Evolutionary conservation across 169 alveolate species (phyloP), one percentile per base, ranked within the genome.

Genomic region (Plasmodium relictum): DNA sequence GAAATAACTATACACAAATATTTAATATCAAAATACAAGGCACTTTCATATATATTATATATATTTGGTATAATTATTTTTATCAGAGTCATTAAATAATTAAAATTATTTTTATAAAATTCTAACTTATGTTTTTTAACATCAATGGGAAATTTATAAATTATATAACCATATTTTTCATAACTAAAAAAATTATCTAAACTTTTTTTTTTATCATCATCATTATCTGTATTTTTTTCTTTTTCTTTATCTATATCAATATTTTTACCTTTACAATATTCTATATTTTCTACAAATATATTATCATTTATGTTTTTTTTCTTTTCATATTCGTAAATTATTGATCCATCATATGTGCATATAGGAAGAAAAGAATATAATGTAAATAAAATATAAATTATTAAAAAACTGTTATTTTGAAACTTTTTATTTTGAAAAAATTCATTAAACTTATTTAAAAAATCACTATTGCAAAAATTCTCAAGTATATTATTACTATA

Each of bases 1-100:
- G 69, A 26, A 22, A 86, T 86, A 1, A 61, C 73, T 48, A 72
- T 59, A 20, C 92, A 86, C 45, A 86, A 59, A 86, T 86, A 86
- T 44, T 86, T 86, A 22, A 72, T 86, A 63, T 86, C 88, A 42
- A 42, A 86, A 86, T 86, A 59, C 45, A 86, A 63, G 1, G 92
- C 61, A 37, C 71, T 78, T 39, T 59, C 66, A 63, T 70, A 61
- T 58, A 86, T 86, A 3, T 18, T 42, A 54, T 63, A 86, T 16
- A 86, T 66, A 61, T 63, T 71, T 22, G 92, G 92, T 26, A 86
- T 86, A 5, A 86, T 72, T 65, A 86, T 73, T 73, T 71, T 86
- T 48, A 86, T 66, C 31, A 86, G 56, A 14, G 65, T 71, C 16
- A 39, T n/a, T 44, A 86, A 73, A 65, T 86, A 65, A 14, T 31